These are phyloP conservation scores for Pseudonitzschia delicatissima DNA, from an alignment of 108 stramenopile genomes.

Conservation along the genomic window DNA sequence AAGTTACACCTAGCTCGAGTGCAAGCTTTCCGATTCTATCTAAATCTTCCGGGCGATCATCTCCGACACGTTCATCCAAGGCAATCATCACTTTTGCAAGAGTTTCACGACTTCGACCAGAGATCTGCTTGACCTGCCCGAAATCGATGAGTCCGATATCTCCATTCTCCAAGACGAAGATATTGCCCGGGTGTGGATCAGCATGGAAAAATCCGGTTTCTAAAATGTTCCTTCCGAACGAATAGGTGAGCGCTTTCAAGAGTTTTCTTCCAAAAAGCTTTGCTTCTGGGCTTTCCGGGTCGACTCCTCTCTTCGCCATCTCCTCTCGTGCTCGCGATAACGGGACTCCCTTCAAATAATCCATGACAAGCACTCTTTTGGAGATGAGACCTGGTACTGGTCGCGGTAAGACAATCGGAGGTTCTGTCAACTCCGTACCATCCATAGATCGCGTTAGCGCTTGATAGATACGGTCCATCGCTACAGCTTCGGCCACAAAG, in stretches of 20 bases:
- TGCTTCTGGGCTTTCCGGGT: slow-evolving; percentile 85
- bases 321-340: slow-evolving; percentile 84
- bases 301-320: slow-evolving; percentile 82
- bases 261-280: slow-evolving; percentile 87
- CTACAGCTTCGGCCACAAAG: slow-evolving; percentile 93
- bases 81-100: slow-evolving; percentile 91
- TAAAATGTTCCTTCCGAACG: slow-evolving; percentile 89
- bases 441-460: slow-evolving; percentile 53
- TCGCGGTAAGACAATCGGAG: slow-evolving; percentile 85
- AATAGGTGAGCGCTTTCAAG: slow-evolving; percentile 77
- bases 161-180: slow-evolving; percentile 91
- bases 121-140: slow-evolving; percentile 91
- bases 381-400: slow-evolving; percentile 85
- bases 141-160: slow-evolving; percentile 93
- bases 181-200: slow-evolving; percentile 77
- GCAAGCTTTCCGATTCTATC: slow-evolving; percentile 73
- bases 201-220: slow-evolving; percentile 95
- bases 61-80: slow-evolving; percentile 66
- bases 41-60: slow-evolving; percentile 67
- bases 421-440: slow-evolving; percentile 44
- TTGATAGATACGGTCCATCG: slow-evolving; percentile 89
- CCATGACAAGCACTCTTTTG: slow-evolving; percentile 88
- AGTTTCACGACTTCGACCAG: slow-evolving; percentile 72
- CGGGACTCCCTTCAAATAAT: slow-evolving; percentile 89
- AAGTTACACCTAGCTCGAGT: slow-evolving; percentile 81